Evolutionary conservation across 2,329 filamentous ascomycete species (phyloP), one percentile per base, ranked within the genome.

Genomic region (Aureobasidium pullulans): DNA sequence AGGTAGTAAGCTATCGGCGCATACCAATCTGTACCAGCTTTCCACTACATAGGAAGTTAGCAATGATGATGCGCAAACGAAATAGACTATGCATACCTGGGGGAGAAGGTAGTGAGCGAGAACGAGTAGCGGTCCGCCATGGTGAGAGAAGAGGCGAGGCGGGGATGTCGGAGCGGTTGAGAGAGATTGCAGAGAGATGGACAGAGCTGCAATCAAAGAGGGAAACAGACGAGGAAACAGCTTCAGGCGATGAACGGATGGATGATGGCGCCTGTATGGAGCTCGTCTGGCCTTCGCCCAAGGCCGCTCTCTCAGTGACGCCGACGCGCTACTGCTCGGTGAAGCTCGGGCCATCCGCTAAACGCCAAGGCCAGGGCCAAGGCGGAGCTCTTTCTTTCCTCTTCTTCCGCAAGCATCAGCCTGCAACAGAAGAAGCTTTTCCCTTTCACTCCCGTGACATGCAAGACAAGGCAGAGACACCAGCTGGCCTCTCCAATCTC

Each of bases 61-160:
- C 74, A 70, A 63, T 53, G 52, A 60, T 61, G 31, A 39, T 60
- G 57, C 43, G 40, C 64, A 62, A 54, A 11, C 7, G 28, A 62
- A 9, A 48, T 32, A 23, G 42, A 19, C 7, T 29, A 9, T 65
- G 72, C 85, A 77, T 86, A 95, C 94, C 93, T 99, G 75, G 94
- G 94, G 72, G 94, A 97, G 87, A 99, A 99, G 66, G 94, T 99
- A 65, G 94, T 99, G 74, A 99, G 84, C 62, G 94, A 99, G 86
- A 99, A 99, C 59, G 93, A 96, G 79, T 99, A 99, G 81, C 94
- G 84, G 78, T 99, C 94, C 72, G 94, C 93, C 93, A 99, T 99
- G 73, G 66, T 80, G 71, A 64, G 46, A 6, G 23, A 2, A 4
- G 36, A 28, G 29, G 19, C 13, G 48, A 28, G 15, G 48, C 11